A percentile compares a stretch with the other conserved stretches of the same genome.
These are phyloP conservation scores for Mikania micrantha DNA, from an alignment of 129 eudicot species.

Conservation along the genomic window DNA sequence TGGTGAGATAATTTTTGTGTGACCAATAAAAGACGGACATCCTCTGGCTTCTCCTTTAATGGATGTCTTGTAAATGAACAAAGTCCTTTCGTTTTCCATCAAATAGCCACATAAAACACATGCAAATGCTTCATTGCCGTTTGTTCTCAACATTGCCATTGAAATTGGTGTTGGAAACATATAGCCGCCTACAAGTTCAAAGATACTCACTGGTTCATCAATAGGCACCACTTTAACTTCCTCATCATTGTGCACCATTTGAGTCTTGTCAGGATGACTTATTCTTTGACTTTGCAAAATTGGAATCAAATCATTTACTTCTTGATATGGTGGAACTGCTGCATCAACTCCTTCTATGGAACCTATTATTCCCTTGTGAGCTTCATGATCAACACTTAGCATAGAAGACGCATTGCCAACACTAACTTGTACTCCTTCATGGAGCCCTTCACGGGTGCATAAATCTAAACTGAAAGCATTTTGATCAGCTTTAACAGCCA, in stretches of 20 bases:
- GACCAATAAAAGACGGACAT: conserved; percentile 69
- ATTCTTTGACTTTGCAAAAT: conserved; percentile 28
- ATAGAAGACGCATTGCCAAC: not conserved
- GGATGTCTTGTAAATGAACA: conserved; percentile 55
- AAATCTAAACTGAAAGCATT: conserved; percentile 8
- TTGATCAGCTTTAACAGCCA: conserved; percentile 25
- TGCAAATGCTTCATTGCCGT: conserved; percentile 43
- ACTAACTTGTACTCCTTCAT: conserved; percentile 14
- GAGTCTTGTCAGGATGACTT: conserved; percentile 13
- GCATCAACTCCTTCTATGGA: conserved; percentile 20
- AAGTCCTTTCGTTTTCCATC: conserved; percentile 42
- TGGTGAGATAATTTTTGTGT: conserved; percentile 47
- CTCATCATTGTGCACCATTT: conserved; percentile 10
- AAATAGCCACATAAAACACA: conserved; percentile 61
- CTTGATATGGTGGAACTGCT: conserved; percentile 16
- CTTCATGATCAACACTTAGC: conserved; percentile 11
- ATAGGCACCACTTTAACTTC: conserved; percentile 19
- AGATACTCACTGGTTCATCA: conserved; percentile 18
- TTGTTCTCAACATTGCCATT: conserved; percentile 53
- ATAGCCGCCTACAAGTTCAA: conserved; percentile 60
- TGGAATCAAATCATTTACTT: conserved; percentile 17
- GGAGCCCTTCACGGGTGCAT: conserved; percentile 16
- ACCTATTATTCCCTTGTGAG: conserved; percentile 9
- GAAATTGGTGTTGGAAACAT: conserved; percentile 67
- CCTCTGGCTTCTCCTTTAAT: conserved; percentile 42